Evolutionary conservation across 371 early-diverging fungal species (phyloP).

Genomic region (Syncephalastrum sp.): DNA sequence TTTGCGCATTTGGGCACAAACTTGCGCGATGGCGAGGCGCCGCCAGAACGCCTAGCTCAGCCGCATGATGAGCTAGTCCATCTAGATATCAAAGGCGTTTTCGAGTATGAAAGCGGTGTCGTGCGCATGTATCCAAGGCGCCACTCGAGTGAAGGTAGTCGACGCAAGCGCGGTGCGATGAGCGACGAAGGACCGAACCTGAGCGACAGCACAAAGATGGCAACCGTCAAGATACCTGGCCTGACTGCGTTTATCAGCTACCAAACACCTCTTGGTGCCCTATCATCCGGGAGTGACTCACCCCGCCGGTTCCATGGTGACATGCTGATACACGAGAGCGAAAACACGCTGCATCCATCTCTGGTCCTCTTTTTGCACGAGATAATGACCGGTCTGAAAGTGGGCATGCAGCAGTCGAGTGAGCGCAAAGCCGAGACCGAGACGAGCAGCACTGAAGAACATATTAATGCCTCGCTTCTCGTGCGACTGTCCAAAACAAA

Average conservation of each 20-base stretch:
- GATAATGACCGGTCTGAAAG: constrained; percentile 60
- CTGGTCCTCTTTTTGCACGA: constrained; percentile 74
- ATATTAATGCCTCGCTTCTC: constrained; percentile 44
- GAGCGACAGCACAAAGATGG: constrained; percentile 42
- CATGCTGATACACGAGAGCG: constrained; percentile 71
- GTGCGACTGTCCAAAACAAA: constrained; percentile 65
- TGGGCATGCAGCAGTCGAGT: constrained; percentile 58
- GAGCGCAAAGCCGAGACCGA: constrained; percentile 36
- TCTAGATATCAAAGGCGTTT: constrained; percentile 37
- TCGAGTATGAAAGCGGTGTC: constrained; percentile 43
- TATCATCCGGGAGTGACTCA: constrained; percentile 31
- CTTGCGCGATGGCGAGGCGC: background rate
- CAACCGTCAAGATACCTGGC: constrained; percentile 66
- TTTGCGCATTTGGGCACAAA: constrained; percentile 27
- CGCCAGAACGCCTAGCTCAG: background rate
- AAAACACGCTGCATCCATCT: constrained; percentile 77
- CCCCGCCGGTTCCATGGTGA: constrained; percentile 65
- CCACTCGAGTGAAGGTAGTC: constrained; percentile 22
- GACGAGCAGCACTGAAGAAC: constrained; percentile 16
- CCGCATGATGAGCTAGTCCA: constrained; percentile 19
- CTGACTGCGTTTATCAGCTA: constrained; percentile 62
- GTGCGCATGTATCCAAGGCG: constrained; percentile 59
- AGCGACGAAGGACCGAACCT: constrained; percentile 1
- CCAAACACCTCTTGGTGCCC: constrained; percentile 62
- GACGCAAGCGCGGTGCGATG: constrained; percentile 14